Base-by-base conservation (phyloP, 108 stramenopile genomes). In the Cyclostephanos tholiformis region DNA sequence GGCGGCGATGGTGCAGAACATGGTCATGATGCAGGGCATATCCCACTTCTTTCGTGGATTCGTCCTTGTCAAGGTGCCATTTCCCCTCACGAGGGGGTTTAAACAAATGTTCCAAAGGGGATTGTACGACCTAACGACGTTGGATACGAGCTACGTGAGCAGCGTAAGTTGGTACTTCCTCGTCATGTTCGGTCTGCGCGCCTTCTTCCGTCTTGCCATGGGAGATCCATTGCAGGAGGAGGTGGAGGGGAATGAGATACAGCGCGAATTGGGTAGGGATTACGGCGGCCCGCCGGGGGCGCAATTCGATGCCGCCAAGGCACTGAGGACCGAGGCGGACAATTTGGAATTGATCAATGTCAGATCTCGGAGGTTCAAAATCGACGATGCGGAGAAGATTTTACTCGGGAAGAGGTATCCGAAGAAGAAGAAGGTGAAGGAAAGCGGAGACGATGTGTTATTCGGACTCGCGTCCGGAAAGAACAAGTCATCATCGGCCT, bases 11-110 rank as follows among this genome's bases (percentile, higher is more conserved):
- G 89, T 98, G 0, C 98, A 98, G 65, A 98, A 99, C 69, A 98
- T 99, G 96, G 93, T 97, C 65, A 98, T 99, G 97, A 98, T 98
- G 97, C 93, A 94, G 63, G 95, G 93, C n/a, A 96, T 98, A 55
- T 86, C 86, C 36, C 92, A 95, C 76, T 99, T 99, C 77, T 98
- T 99, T 67, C 79, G 84, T 22, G 80, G 76, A n/a, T 99, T 97
- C 72, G 94, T 99, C 41, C 67, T 98, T 29, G 84, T 98, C 19
- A 94, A 95, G 74, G 95, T 99, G 1, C 99, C 99, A 27, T 98
- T 99, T 67, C 91, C 90, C 12, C 72, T 99, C 59, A 98, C 99
- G 6, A 76, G 82, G 36, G 95, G 97, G 8, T 99, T 99, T 76
- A 98, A 98, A 77, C 74, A 85, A 65, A 99, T 99, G 99, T 97